Conservation (phyloP, 768 basidiomycete genomes). For the Leccinum arenicola region DNA sequence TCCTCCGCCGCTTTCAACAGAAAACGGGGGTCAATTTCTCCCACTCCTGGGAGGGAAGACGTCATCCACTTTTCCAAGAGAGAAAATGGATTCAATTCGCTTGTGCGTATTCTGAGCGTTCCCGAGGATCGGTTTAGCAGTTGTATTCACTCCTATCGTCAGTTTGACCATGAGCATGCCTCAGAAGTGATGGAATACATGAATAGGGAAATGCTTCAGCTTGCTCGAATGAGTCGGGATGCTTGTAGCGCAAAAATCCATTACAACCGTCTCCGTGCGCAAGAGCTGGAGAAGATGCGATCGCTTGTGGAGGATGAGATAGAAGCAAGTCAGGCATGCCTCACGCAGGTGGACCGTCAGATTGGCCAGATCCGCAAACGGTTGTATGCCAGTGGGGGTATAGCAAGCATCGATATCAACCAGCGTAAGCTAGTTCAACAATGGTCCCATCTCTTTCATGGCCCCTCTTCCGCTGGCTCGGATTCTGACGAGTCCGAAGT, state of each 20-base stretch:
- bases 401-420: neutral
- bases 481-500: too few relatives aligned
- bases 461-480: too few relatives aligned
- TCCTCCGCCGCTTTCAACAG: too few relatives aligned
- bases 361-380: neutral
- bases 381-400: neutral
- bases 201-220: neutral
- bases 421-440: neutral
- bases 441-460: neutral
- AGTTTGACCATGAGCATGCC: neutral
- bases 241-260: neutral
- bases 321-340: neutral
- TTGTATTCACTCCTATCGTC: neutral
- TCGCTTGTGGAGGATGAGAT: neutral
- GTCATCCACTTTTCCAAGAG: too few relatives aligned
- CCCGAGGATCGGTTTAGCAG: too few relatives aligned
- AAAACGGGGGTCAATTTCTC: too few relatives aligned
- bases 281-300: neutral
- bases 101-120: too few relatives aligned
- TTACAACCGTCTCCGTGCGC: neutral
- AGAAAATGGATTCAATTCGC: too few relatives aligned
- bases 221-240: neutral
- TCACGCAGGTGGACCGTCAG: neutral
- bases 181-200: neutral
- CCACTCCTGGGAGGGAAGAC: too few relatives aligned